Percentiles rank a stretch among this genome's conserved stretches.
Conservation (phyloP, 106 monocot species). For the Allium sativum region DNA sequence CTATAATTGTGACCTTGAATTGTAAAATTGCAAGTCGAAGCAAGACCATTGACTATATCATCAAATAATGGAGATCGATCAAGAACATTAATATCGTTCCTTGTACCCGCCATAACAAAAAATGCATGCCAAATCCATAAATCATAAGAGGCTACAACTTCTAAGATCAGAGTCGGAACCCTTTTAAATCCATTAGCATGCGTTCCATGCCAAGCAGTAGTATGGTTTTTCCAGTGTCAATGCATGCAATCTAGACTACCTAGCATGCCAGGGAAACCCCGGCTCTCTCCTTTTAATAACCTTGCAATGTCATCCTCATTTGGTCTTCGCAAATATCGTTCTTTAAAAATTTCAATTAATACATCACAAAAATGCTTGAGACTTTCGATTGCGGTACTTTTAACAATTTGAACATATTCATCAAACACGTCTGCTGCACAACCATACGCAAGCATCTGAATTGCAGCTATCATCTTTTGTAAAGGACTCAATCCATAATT, state of each 20-base stretch:
- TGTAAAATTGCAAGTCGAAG: background rate
- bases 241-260: conserved; percentile 1
- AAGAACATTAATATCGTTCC: conserved; percentile 1
- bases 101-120: background rate
- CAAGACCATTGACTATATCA: background rate
- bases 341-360: background rate
- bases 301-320: background rate
- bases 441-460: background rate
- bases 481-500: conserved; percentile 1
- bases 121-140: conserved; percentile 1
- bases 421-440: background rate
- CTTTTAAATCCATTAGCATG: background rate
- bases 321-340: background rate
- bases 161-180: background rate
- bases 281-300: background rate
- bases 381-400: background rate
- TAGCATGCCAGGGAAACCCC: background rate
- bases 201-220: background rate
- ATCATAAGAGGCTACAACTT: background rate
- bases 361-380: background rate
- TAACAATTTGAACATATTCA: background rate
- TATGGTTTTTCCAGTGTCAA: background rate
- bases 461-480: background rate
- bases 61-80: conserved; percentile 1
- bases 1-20: background rate